Evolutionary conservation across 1,139 yeast species (phyloP).

Genomic region (Yamadazyma atlantica): DNA sequence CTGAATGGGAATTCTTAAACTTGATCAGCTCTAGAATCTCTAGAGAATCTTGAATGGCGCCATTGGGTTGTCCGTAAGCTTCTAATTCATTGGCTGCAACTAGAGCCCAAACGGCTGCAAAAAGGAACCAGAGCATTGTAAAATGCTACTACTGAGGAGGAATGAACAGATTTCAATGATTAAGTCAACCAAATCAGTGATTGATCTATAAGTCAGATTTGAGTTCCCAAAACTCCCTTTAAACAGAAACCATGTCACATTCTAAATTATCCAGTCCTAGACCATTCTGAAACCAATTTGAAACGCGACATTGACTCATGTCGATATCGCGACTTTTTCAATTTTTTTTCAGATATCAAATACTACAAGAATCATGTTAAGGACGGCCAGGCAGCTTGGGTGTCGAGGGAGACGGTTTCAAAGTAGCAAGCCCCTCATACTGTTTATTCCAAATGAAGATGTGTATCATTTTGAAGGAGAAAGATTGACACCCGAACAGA

Average conservation of each 20-base stretch:
- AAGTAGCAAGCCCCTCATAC: slow-evolving; percentile 14
- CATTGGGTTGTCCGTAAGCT: background rate
- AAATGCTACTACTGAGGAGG: too few species aligned
- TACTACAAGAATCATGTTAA: background rate
- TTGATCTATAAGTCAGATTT: too few species aligned
- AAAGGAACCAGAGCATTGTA: background rate
- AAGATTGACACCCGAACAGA: slow-evolving; percentile 29
- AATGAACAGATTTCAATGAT: too few species aligned
- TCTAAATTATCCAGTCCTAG: too few species aligned
- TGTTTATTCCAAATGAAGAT: slow-evolving; percentile 36
- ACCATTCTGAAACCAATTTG: slow-evolving; percentile 8
- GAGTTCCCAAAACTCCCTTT: too few species aligned
- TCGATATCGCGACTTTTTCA: background rate
- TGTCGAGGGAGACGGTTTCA: slow-evolving; percentile 3
- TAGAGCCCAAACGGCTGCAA: background rate
- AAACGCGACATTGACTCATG: slow-evolving; percentile 4
- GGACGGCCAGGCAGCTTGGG: background rate
- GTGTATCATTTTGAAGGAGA: slow-evolving; percentile 33
- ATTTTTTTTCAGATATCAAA: background rate
- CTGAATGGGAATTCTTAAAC: slow-evolving; percentile 5
- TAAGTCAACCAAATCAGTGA: too few species aligned
- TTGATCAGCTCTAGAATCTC: background rate
- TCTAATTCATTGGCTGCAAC: background rate
- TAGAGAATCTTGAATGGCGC: slow-evolving; percentile 1
- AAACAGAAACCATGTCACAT: too few species aligned